Evolutionary conservation across 2,329 filamentous ascomycete genomes (phyloP), one percentile per base, ranked within the genome.

Genomic region (Bipolaris zeicola): DNA sequence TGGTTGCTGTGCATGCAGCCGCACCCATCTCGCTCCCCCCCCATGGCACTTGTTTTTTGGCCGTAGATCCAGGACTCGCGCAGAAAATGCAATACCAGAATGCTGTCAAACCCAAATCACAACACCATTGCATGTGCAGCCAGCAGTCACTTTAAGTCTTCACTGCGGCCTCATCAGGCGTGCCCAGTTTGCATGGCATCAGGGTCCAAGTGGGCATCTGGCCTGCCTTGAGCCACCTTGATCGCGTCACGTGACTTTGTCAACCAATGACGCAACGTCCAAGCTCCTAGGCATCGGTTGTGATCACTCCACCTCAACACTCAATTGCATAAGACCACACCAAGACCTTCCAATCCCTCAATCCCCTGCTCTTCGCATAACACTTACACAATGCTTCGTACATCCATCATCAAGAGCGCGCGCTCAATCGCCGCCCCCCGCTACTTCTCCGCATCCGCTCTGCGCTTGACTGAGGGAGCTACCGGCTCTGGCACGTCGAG

Each of bases 391-490:
- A 77, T 77, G 75, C 57, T 76, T 61, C 71, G 75, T 50, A 72
- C 74, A 61, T 70, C 70, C 56, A 63, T 79, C 69, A 68, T 74
- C 71, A 77, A 77, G 69, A 71, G 69, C 60, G 69, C 73, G 56
- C 77, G 76, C 63, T 68, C 72, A 51, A 63, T 75, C 58, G 71
- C 73, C 57, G 65, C 75, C 41, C 64, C 67, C 52, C 72, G 75
- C 72, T 69, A 74, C 63, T 79, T 83, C 74, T 77, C 77, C 53
- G 70, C 74, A 56, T 74, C 76, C 38, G 68, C 77, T 49, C 74
- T 76, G 46, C 70, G 72, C 56, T 78, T 80, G 77, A 68, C 77
- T 47, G 79, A 77, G 56, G 80, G 80, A 34, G 77, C 80, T 54
- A 76, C 80, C 55, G 79, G 79, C 49, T 75, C 76, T 28, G 79